These are phyloP conservation scores for Excoecaria cochinchinensis DNA, from an alignment of 345 rosid species.

Conservation along the genomic window DNA sequence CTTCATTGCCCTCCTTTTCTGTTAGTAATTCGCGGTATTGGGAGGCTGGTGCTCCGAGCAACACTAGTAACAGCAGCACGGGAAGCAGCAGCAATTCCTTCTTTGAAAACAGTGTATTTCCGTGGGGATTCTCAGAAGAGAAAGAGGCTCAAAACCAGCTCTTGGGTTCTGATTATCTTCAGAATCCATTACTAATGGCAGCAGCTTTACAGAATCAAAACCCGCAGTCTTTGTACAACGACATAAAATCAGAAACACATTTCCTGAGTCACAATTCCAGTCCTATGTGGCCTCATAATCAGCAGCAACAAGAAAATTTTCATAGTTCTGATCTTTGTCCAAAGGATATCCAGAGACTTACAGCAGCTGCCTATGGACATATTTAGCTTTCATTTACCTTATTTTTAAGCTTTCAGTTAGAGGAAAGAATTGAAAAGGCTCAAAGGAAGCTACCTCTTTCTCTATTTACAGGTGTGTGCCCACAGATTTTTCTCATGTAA, in stretches of 20 bases:
- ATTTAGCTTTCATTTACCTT: constrained; percentile 24
- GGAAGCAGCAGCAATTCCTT: constrained; percentile 49
- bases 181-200: constrained; percentile 46
- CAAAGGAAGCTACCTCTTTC: not conserved
- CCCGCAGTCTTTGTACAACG: constrained; percentile 53
- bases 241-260: constrained; percentile 68
- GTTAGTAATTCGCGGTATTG: constrained; percentile 37
- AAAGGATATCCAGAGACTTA: constrained; percentile 39
- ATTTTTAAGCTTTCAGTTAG: not conserved
- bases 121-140: constrained; percentile 55
- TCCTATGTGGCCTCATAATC: constrained; percentile 49
- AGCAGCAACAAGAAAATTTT: constrained; percentile 46
- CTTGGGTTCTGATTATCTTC: constrained; percentile 44
- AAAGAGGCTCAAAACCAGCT: constrained; percentile 40
- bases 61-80: constrained; percentile 33
- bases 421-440: not conserved
- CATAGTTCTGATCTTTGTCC: constrained; percentile 35
- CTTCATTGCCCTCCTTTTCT: constrained; percentile 33
- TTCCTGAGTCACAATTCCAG: constrained; percentile 37
- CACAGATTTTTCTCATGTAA: constrained; percentile 25
- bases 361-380: constrained; percentile 38
- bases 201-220: constrained; percentile 59
- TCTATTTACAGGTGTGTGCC: constrained; percentile 32
- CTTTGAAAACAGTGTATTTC: constrained; percentile 44
- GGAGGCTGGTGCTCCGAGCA: constrained; percentile 41